A percentile compares a stretch with the other conserved stretches of the same genome.
Conservation (phyloP, 2,329 filamentous ascomycete genomes). For the Akanthomyces dipterigenus region DNA sequence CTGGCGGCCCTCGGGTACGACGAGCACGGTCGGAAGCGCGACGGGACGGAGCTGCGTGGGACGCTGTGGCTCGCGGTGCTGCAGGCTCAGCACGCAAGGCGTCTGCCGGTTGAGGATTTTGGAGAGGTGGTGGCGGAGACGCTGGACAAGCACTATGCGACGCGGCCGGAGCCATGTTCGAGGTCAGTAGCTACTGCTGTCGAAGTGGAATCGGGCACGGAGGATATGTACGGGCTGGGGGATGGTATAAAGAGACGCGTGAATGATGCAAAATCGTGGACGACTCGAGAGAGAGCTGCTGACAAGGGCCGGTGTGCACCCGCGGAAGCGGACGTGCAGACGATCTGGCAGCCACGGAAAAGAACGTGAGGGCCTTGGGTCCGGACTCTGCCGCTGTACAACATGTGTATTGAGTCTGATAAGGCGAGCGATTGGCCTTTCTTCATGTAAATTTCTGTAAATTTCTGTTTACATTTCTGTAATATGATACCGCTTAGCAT, state of each 20-base stretch:
- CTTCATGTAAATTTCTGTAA: too few species aligned
- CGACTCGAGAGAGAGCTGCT: background rate
- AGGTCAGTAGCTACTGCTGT: background rate
- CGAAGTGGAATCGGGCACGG: background rate
- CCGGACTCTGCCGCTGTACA: background rate
- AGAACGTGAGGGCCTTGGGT: background rate
- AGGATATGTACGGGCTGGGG: too few species aligned
- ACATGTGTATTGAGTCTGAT: background rate
- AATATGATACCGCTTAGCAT: too few species aligned
- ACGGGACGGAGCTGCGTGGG: conserved; percentile 17
- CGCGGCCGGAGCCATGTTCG: background rate
- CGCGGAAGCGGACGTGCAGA: background rate
- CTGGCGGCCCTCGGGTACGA: conserved; percentile 22
- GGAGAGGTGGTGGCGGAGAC: conserved; percentile 12
- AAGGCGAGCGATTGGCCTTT: too few species aligned
- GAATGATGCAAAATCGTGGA: background rate
- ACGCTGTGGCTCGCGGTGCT: conserved; percentile 21
- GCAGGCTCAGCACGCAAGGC: conserved; percentile 16
- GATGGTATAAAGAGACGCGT: background rate
- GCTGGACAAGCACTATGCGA: conserved; percentile 8
- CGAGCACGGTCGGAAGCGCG: conserved; percentile 1
- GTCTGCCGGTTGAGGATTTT: conserved; percentile 15
- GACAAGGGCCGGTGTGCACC: background rate
- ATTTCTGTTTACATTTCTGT: too few species aligned
- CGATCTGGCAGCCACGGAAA: background rate